Evolutionary conservation across 2,329 filamentous ascomycete genomes (phyloP), one percentile per base, ranked within the genome.

Genomic region (Trichoderma atrobrunneum): DNA sequence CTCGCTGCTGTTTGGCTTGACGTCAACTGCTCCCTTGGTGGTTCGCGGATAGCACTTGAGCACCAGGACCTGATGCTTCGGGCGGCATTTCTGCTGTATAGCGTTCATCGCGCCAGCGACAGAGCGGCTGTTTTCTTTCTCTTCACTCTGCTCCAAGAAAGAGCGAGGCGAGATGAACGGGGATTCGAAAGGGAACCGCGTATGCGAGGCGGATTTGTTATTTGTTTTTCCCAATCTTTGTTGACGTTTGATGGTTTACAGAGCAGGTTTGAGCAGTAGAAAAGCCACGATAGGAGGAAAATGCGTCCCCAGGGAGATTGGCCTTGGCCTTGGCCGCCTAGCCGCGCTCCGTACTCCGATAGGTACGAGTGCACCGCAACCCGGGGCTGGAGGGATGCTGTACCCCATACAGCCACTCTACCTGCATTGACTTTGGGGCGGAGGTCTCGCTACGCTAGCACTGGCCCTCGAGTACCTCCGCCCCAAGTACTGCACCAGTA

Each of bases 31-130:
- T 66, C 93, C 94, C 84, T 98, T 98, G 75, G 93, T 93, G 75
- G 93, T 95, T 77, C 92, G 92, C 54, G 96, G 96, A 82, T 98
- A 99, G 86, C 95, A 98, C 85, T 97, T 98, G 76, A 98, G 89
- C 76, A 98, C 92, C 74, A 98, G 87, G 77, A 98, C 93, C 87
- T 98, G 95, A 84, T 99, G 96, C 86, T 98, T 98, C 32, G 96
- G 95, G 73, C 95, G 93, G 82, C 89, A 91, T 82, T 86, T 90
- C 78, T 91, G 87, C 82, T 89, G 86, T 74, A 91, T 85, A 79
- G 89, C 86, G 79, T 91, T 87, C 90, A 92, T 92, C 73, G 75
- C 76, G 76, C 67, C 74, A 34, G 65, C 60, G 54, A 34, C 26
- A 18, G 51, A 43, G 57, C 54, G 32, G 69, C 65, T 59, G 1